Evolutionary conservation across 139 green algal species (phyloP), one percentile per base, ranked within the genome.

Genomic region (Chlorella sp.): DNA sequence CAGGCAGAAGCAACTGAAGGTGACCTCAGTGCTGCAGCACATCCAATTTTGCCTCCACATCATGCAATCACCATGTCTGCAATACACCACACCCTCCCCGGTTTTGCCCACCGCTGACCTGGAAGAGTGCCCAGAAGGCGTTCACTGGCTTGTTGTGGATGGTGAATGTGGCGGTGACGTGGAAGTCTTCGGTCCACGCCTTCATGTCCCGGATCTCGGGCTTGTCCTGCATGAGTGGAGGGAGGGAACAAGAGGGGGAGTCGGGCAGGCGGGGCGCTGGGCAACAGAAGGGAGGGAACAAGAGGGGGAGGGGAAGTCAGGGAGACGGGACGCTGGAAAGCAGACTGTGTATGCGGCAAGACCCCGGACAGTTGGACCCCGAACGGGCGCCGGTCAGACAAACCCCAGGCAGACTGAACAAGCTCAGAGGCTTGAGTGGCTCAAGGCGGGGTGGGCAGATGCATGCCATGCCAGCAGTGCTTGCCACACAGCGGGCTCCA

Each of bases 111-210:
- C 37, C 42, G 75, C 81, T 42, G 22, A 96, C 93, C 86, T 92
- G 73, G 37, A 93, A 95, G 80, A 94, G 96, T 78, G 94, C 93
- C 95, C 95, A 98, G 53, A 97, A 79, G 34, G 92, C 90, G 82
- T 93, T 97, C 69, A 97, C 95, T 0, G 96, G 93, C 94, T 98
- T 98, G 92, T 98, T 98, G 92, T 96, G 91, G 87, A 98, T 94
- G 73, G 83, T 93, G 91, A 92, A 94, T 68, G 76, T 83, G 32
- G 94, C 88, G 53, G 73, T 91, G 26, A 94, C 93, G 60, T 77
- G 84, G 79, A 88, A 94, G 1, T 89, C 87, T 68, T 94, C 89
- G n/a, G 32, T 60, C 21, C 24, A 78, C 61, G 93, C 93, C 32
- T 86, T 86, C 95, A 98, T 97, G 90, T 96, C 94, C 61, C 91